A percentile compares a stretch with the other conserved stretches of the same genome.
Conservation (phyloP, 805 yeast species). For the Starmerella sp. region DNA sequence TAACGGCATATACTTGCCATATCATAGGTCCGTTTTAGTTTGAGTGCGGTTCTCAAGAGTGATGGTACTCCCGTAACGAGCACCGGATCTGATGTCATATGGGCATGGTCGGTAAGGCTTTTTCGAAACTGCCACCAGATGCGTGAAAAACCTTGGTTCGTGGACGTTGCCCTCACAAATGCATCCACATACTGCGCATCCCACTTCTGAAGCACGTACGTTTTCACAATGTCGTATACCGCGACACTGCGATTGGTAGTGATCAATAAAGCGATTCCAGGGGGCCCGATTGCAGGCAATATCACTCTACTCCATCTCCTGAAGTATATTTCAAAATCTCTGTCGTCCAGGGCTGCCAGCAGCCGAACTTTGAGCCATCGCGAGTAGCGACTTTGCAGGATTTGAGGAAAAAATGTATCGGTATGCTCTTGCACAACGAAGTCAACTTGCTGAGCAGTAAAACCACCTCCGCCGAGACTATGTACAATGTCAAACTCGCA, state of each 20-base stretch:
- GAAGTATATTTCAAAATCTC: slow-evolving; percentile 5
- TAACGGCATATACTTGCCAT: slow-evolving; percentile 15
- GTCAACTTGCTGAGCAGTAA: not conserved
- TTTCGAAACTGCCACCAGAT: not conserved
- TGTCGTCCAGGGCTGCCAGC: slow-evolving; percentile 8
- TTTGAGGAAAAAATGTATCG: not conserved
- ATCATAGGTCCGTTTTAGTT: slow-evolving; percentile 15
- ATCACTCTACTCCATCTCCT: slow-evolving; percentile 1
- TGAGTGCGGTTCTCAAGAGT: slow-evolving; percentile 12
- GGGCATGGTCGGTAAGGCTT: not conserved
- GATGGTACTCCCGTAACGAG: not conserved
- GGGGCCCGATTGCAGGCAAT: not conserved
- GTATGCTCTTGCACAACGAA: not conserved
- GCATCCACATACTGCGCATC: not conserved
- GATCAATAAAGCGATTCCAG: not conserved
- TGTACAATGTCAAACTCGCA: not conserved
- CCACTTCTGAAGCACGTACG: not conserved
- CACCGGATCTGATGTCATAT: not conserved
- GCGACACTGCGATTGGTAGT: not conserved
- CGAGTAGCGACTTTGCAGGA: not conserved
- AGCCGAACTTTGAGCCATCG: slow-evolving; percentile 15
- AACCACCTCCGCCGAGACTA: not conserved
- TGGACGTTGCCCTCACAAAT: not conserved
- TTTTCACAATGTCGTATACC: not conserved
- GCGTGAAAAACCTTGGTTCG: not conserved